These are phyloP conservation scores for Musa itinerans DNA, from an alignment of 176 grass and related monocot genomes.

Conservation along the genomic window DNA sequence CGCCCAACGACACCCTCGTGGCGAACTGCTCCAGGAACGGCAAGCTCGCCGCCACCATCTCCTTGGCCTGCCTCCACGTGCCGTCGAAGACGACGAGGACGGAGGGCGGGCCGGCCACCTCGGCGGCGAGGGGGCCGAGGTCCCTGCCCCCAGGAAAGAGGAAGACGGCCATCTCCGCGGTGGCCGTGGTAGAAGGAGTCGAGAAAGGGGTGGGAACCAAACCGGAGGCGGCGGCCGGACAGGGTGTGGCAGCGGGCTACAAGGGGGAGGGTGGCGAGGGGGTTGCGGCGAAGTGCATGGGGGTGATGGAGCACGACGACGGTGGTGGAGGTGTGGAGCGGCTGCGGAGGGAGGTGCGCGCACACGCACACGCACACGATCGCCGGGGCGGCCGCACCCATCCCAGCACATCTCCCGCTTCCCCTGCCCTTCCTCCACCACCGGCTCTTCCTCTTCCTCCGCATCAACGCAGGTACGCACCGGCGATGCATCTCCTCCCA, in stretches of 20 bases:
- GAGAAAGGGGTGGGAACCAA: constrained; percentile 31
- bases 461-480: background rate
- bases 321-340: constrained; percentile 36
- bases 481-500: background rate
- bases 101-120: constrained; percentile 20
- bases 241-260: constrained; percentile 35
- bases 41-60: constrained; percentile 63
- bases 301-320: constrained; percentile 59
- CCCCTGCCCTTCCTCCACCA: background rate
- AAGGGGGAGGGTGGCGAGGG: constrained; percentile 51
- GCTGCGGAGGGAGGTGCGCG: constrained; percentile 22
- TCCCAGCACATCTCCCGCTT: constrained; percentile 35
- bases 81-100: constrained; percentile 71
- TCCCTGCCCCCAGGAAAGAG: constrained; percentile 55
- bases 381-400: constrained; percentile 46
- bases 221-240: constrained; percentile 35
- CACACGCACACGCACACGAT: constrained; percentile 28
- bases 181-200: constrained; percentile 10
- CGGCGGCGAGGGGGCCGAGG: constrained; percentile 37
- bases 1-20: constrained; percentile 43
- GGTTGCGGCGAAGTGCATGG: constrained; percentile 44
- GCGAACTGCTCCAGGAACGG: constrained; percentile 46
- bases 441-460: background rate
- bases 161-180: constrained; percentile 24
- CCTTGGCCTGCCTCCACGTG: constrained; percentile 75